Conservation (phyloP, 164 flowering plant genomes). For the Taxillus chinensis region DNA sequence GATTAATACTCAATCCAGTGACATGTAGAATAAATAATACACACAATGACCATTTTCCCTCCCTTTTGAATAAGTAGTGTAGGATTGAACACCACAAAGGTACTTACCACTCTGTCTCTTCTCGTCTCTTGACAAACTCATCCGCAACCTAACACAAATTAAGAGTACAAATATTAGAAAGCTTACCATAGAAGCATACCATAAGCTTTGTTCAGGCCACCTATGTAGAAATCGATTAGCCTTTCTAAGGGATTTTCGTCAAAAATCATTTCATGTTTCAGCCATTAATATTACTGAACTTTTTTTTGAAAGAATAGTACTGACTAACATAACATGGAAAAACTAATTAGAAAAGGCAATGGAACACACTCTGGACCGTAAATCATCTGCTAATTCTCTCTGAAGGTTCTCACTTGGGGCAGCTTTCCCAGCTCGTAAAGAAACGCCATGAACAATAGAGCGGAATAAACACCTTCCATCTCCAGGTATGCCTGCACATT, state of each 20-base stretch:
- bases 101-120: constrained; percentile 92
- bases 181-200: too few species aligned
- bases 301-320: background rate
- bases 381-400: constrained; percentile 75
- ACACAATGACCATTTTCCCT: too few species aligned
- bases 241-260: background rate
- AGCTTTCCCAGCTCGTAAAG: constrained; percentile 62
- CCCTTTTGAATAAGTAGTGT: background rate
- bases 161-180: background rate
- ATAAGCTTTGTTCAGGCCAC: too few species aligned
- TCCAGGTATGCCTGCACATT: constrained; percentile 81
- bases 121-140: constrained; percentile 78
- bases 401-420: constrained; percentile 63
- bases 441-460: constrained; percentile 91
- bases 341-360: background rate
- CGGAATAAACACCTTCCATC: constrained; percentile 98
- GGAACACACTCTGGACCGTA: constrained; percentile 53
- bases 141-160: constrained; percentile 69
- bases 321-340: background rate
- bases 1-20: too few species aligned
- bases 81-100: background rate
- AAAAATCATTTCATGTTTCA: background rate
- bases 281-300: background rate
- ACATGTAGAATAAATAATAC: too few species aligned
- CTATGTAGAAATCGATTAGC: too few species aligned